A percentile compares a stretch with the other conserved stretches of the same genome.
Evolutionary conservation across 805 yeast species (phyloP).

Genomic region (Monosporozyma servazzii): DNA sequence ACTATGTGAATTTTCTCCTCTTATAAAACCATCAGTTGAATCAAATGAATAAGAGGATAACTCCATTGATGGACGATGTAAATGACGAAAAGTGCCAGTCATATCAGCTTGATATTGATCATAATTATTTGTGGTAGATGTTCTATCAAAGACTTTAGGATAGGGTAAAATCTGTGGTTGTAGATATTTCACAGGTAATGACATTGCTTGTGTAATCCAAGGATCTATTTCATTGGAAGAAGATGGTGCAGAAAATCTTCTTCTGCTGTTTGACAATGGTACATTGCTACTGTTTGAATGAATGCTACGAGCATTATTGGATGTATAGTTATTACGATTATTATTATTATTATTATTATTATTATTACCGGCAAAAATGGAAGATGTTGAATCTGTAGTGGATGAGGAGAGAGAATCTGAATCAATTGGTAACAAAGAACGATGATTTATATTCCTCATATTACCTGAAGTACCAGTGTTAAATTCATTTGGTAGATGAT

Average conservation of each 20-base stretch:
- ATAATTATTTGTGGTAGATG: slow-evolving; percentile 1
- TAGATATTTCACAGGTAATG: slow-evolving; percentile 21
- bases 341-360: background rate
- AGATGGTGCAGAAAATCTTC: slow-evolving; percentile 10
- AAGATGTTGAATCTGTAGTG: background rate
- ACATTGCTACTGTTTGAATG: background rate
- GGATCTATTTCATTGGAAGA: slow-evolving; percentile 14
- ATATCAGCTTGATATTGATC: background rate
- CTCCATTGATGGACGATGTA: slow-evolving; percentile 1
- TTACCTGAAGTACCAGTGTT: background rate
- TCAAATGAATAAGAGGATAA: background rate
- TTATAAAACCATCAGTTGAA: background rate
- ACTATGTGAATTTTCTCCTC: background rate
- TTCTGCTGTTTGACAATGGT: slow-evolving; percentile 1
- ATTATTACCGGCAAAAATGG: background rate
- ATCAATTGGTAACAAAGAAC: background rate
- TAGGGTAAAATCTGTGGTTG: slow-evolving; percentile 27
- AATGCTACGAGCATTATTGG: background rate
- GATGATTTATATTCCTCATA: background rate
- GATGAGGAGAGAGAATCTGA: background rate
- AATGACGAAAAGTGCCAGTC: background rate
- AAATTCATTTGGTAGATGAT: background rate
- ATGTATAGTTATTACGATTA: background rate
- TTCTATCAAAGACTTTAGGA: slow-evolving; percentile 16
- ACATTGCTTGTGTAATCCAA: slow-evolving; percentile 23